Evolutionary conservation across 805 yeast species (phyloP).

Genomic region (Kodamaea sagamina): DNA sequence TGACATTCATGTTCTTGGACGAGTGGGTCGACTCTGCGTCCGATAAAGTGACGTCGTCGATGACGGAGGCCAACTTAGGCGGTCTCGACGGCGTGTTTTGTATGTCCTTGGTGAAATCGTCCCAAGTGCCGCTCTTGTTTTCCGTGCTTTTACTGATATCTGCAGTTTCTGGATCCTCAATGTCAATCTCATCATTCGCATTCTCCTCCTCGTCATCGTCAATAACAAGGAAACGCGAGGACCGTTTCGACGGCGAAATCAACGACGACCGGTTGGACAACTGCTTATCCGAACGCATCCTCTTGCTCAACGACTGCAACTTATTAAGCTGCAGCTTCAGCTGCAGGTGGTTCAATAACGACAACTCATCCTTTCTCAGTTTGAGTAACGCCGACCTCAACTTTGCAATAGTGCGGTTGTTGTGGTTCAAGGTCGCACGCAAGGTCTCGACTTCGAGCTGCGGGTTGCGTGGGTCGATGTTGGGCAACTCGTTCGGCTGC

Average conservation of each 20-base stretch:
- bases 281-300: constrained; percentile 14
- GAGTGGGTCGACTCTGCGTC: constrained; percentile 16
- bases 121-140: constrained; percentile 35
- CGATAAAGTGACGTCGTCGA: constrained; percentile 12
- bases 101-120: constrained; percentile 37
- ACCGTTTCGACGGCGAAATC: constrained; percentile 39
- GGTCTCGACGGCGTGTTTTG: constrained; percentile 25
- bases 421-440: constrained; percentile 61
- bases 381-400: constrained; percentile 54
- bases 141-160: not conserved
- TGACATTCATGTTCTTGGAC: constrained; percentile 17
- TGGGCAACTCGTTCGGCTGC: constrained; percentile 25
- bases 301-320: constrained; percentile 7
- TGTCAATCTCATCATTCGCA: constrained; percentile 23
- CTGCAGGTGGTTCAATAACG: constrained; percentile 16
- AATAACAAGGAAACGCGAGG: constrained; percentile 33
- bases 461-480: constrained; percentile 40
- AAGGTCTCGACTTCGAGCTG: constrained; percentile 67
- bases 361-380: constrained; percentile 39
- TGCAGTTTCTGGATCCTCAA: constrained; percentile 19
- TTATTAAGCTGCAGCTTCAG: constrained; percentile 13
- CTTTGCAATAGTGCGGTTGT: constrained; percentile 62
- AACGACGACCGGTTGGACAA: constrained; percentile 25
- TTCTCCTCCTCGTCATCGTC: constrained; percentile 18
- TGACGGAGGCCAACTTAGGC: constrained; percentile 16